Percentiles rank a stretch among this genome's conserved stretches.
phyloP scores from a whole-genome alignment of 345 rosid genomes.

The Aquilaria malaccensis region DNA sequence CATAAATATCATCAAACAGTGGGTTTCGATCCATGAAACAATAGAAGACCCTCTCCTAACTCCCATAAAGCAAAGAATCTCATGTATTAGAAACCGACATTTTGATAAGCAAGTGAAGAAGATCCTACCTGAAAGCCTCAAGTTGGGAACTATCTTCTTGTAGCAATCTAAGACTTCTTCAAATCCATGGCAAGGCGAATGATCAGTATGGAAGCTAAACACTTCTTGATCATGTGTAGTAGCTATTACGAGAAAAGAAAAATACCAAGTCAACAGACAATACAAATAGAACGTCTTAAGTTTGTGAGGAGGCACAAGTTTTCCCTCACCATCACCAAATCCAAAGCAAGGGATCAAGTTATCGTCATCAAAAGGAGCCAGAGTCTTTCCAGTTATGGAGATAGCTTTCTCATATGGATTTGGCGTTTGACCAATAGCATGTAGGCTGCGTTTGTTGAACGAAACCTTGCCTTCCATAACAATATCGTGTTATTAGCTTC shows the following conservation, averaged over 20 bases:
- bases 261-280: not conserved
- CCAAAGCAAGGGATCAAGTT: constrained; percentile 80
- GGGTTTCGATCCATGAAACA: too few species aligned
- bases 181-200: constrained; percentile 72
- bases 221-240: constrained; percentile 70
- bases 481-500: constrained; percentile 15
- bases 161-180: constrained; percentile 83
- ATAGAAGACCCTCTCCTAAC: too few species aligned
- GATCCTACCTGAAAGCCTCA: constrained; percentile 55
- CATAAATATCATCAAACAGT: too few species aligned
- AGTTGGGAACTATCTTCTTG: constrained; percentile 43
- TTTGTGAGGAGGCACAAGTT: not conserved
- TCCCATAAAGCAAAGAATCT: too few species aligned
- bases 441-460: constrained; percentile 54
- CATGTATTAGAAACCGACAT: too few species aligned
- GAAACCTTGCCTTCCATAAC: constrained; percentile 40
- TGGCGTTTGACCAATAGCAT: constrained; percentile 38
- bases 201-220: constrained; percentile 65
- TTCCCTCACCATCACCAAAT: constrained; percentile 66
- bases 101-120: too few species aligned
- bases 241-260: constrained; percentile 25
- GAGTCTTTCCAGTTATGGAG: constrained; percentile 61
- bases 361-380: constrained; percentile 86
- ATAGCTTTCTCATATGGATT: constrained; percentile 85
- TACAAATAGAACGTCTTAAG: not conserved